Conservation (phyloP, 441 rosid species). For the Euphorbia schlechtendalii region DNA sequence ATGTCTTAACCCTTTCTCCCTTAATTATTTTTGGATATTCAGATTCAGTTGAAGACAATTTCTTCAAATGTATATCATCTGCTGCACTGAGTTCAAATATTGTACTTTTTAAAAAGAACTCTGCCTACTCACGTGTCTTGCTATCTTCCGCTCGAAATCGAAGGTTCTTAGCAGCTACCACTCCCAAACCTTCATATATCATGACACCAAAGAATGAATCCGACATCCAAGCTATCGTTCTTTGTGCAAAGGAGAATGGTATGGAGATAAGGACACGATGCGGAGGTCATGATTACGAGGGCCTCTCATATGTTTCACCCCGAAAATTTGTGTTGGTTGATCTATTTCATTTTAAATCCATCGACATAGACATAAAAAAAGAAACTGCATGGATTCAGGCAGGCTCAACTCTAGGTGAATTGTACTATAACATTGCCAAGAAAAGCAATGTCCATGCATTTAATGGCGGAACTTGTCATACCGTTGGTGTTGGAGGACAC, state of each 20-base stretch:
- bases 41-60: slow-evolving; percentile 8
- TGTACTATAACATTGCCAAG: background rate
- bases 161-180: slow-evolving; percentile 7
- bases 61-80: slow-evolving; percentile 23
- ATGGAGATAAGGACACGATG: background rate
- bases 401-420: background rate
- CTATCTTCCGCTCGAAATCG: slow-evolving; percentile 13
- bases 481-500: slow-evolving; percentile 13
- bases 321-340: background rate
- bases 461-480: background rate
- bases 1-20: background rate
- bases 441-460: slow-evolving; percentile 5
- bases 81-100: slow-evolving; percentile 4
- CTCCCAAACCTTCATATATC: slow-evolving; percentile 30
- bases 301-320: background rate
- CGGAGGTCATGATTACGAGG: background rate
- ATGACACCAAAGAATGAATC: slow-evolving; percentile 36
- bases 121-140: slow-evolving; percentile 7
- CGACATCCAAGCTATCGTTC: background rate
- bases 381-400: background rate
- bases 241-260: background rate
- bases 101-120: background rate
- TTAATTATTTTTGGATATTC: background rate
- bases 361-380: background rate
- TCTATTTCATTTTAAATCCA: background rate